These are phyloP conservation scores for Blumeria hordei DNA, from an alignment of 2,329 filamentous ascomycete species.

Conservation along the genomic window DNA sequence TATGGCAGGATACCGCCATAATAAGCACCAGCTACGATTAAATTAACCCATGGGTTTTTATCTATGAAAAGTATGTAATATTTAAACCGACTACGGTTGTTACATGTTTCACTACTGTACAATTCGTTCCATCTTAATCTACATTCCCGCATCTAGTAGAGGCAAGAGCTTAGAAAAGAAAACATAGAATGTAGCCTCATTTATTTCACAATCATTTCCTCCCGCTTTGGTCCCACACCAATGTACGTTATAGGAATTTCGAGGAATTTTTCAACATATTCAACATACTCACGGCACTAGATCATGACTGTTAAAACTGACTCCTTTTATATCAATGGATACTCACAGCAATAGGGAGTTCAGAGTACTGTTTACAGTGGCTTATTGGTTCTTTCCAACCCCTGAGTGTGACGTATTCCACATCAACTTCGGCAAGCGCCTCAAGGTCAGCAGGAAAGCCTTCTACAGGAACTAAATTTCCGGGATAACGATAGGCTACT, in stretches of 20 bases:
- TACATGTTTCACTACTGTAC: too few species aligned
- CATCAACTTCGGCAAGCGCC: constrained; percentile 31
- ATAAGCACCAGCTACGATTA: too few species aligned
- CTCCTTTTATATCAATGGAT: not conserved
- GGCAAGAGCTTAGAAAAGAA: too few species aligned
- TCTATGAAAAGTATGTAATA: too few species aligned
- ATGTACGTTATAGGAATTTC: constrained; percentile 29
- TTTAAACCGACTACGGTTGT: too few species aligned
- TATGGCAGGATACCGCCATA: too few species aligned
- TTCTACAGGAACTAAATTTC: constrained; percentile 23
- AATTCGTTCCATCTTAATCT: too few species aligned
- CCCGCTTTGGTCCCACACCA: constrained; percentile 22
- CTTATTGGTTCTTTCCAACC: constrained; percentile 46
- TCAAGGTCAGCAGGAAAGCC: constrained; percentile 41
- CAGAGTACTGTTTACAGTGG: constrained; percentile 28
- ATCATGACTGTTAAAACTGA: constrained; percentile 11
- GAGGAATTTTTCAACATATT: constrained; percentile 26
- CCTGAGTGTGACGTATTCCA: constrained; percentile 31
- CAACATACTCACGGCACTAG: constrained; percentile 5
- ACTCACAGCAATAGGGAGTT: constrained; percentile 37
- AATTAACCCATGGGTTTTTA: too few species aligned
- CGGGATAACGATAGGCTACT: constrained; percentile 35
- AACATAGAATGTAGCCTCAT: not conserved
- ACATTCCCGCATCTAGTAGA: too few species aligned
- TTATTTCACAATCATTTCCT: constrained; percentile 5